phyloP scores from a whole-genome alignment of 2,329 filamentous ascomycete species.

The Purpureocillium takamizusanense region DNA sequence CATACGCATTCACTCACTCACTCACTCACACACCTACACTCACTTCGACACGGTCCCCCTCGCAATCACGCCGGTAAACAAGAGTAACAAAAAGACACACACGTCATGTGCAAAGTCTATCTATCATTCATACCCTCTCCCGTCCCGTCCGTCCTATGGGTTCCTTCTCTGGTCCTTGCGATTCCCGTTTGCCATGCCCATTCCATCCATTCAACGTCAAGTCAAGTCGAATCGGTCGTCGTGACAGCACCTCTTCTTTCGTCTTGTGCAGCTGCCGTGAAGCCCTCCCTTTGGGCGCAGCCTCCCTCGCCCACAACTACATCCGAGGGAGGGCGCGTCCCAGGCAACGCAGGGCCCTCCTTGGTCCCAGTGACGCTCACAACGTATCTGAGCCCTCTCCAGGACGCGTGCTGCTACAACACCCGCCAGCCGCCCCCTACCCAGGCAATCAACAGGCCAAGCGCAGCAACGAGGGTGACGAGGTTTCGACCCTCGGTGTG shows the following conservation, averaged over 20 bases:
- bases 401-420: no score
- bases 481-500: background rate
- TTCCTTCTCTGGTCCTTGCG: no score
- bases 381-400: no score
- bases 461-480: background rate
- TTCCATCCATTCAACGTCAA: background rate
- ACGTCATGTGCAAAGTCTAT: slow-evolving; percentile 11
- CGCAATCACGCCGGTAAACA: slow-evolving; percentile 10
- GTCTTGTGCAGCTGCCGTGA: background rate
- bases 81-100: background rate
- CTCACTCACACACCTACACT: no score
- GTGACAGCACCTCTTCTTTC: background rate
- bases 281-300: no score
- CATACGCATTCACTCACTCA: no score
- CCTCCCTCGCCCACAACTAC: no score
- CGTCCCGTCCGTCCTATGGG: background rate
- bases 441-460: background rate
- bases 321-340: no score
- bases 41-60: background rate
- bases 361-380: no score
- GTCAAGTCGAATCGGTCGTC: no score
- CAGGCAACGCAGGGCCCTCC: no score
- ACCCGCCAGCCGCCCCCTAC: no score
- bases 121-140: slow-evolving; percentile 6
- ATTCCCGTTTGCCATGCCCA: slow-evolving; percentile 1